phyloP scores from a whole-genome alignment of 495 filamentous ascomycete genomes.

The Aspergillus ellipticus region DNA sequence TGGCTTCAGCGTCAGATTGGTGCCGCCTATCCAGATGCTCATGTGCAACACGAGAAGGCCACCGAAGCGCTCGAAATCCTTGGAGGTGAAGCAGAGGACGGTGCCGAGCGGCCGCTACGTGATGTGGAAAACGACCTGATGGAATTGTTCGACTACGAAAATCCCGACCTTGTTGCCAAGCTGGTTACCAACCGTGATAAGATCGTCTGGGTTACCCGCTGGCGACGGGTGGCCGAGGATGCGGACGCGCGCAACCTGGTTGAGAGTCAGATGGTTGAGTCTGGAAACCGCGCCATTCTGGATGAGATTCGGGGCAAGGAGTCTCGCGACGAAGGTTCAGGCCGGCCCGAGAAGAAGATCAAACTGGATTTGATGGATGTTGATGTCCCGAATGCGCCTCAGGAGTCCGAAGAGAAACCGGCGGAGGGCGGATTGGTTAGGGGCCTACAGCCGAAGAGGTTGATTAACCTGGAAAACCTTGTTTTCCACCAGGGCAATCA shows the following conservation, averaged over 20 bases:
- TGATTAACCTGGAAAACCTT: conserved; percentile 92
- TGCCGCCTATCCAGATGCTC: conserved; percentile 79
- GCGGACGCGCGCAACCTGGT: conserved; percentile 70
- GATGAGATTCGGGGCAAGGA: conserved; percentile 74
- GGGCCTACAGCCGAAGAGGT: conserved; percentile 79
- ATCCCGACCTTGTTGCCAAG: conserved; percentile 87
- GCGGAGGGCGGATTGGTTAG: conserved; percentile 69
- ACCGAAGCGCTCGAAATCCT: conserved; percentile 75
- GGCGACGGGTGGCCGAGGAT: conserved; percentile 80
- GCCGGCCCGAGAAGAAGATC: conserved; percentile 68
- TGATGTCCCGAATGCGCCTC: conserved; percentile 64
- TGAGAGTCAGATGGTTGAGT: conserved; percentile 84
- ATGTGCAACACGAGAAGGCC: conserved; percentile 86
- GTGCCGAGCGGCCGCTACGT: conserved; percentile 73
- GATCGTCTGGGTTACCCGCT: conserved; percentile 90
- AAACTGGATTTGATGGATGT: conserved; percentile 89
- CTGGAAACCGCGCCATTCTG: conserved; percentile 80
- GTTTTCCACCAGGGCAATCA: conserved; percentile 98
- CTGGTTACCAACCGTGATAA: conserved; percentile 89
- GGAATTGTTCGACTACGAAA: conserved; percentile 96
- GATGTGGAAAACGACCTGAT: conserved; percentile 98
- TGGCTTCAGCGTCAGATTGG: conserved; percentile 96
- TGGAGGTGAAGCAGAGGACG: conserved; percentile 70
- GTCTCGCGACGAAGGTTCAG: conserved; percentile 48
- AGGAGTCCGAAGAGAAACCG: conserved; percentile 41